Percentiles rank a stretch among this genome's conserved stretches.
Evolutionary conservation across 306 rosid species (phyloP).

Genomic region (Ziziphus jujuba): DNA sequence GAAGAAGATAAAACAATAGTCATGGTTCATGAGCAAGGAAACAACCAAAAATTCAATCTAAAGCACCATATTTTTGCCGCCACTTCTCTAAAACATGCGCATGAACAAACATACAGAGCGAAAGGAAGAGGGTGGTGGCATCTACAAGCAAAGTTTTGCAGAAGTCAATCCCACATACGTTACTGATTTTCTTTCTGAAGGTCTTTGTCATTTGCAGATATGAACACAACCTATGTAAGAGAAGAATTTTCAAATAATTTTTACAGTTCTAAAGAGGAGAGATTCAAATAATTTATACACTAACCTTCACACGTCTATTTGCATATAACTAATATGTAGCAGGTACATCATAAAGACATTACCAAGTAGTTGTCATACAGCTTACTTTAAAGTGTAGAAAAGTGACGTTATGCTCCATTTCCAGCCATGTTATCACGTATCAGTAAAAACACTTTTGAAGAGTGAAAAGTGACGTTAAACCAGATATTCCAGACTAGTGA

Average conservation of each 20-base stretch:
- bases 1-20: neutral
- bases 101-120: too few species aligned
- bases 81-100: neutral
- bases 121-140: neutral
- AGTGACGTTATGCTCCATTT: conserved; percentile 8
- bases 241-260: neutral
- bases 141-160: neutral
- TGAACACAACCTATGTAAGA: neutral
- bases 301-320: neutral
- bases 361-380: too few species aligned
- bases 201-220: neutral
- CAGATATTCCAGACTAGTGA: conserved; percentile 1
- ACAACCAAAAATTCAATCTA: too few species aligned
- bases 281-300: neutral
- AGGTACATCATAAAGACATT: neutral
- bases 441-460: neutral
- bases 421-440: neutral
- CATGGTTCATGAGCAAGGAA: too few species aligned
- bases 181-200: neutral
- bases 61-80: neutral
- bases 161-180: neutral
- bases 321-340: neutral
- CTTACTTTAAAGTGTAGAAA: too few species aligned
- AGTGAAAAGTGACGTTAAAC: neutral
- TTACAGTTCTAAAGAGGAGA: neutral